phyloP scores from a whole-genome alignment of 805 yeast species.

The Nakazawaea anatomiae region DNA sequence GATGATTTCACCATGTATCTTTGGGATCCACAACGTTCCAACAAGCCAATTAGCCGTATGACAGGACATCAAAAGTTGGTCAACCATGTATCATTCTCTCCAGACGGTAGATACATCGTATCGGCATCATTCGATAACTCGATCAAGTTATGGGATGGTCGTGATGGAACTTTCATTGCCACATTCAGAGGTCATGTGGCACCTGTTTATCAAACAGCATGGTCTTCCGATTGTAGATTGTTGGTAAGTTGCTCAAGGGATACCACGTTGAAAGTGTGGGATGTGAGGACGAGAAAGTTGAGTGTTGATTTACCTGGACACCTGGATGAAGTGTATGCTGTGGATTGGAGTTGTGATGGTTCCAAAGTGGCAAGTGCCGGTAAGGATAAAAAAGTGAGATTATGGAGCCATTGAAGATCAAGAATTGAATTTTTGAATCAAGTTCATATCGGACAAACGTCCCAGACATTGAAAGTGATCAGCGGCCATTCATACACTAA shows the following conservation, averaged over 20 bases:
- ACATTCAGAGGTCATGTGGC: constrained; percentile 97
- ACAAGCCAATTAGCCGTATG: constrained; percentile 87
- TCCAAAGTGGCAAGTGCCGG: constrained; percentile 95
- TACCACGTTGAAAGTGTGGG: constrained; percentile 96
- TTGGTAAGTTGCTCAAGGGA: constrained; percentile 93
- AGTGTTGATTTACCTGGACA: constrained; percentile 94
- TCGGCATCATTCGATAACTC: constrained; percentile 95
- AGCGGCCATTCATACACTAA: no score
- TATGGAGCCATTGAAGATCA: constrained; percentile 71
- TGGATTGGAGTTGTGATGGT: constrained; percentile 98
- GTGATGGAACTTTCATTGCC: constrained; percentile 82
- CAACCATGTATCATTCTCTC: constrained; percentile 92
- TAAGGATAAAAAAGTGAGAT: constrained; percentile 86
- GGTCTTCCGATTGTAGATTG: constrained; percentile 93
- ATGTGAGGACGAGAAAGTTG: constrained; percentile 77
- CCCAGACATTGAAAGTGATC: no score
- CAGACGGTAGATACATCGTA: constrained; percentile 87
- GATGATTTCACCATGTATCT: constrained; percentile 97
- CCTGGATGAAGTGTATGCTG: constrained; percentile 91
- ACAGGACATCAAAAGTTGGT: constrained; percentile 97
- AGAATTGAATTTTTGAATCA: neutral
- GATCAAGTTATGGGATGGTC: constrained; percentile 93
- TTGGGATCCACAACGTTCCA: constrained; percentile 84
- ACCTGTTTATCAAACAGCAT: constrained; percentile 93
- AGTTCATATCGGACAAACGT: no score